Base-by-base conservation (phyloP, 805 yeast species). In the Wickerhamia fluorescens region DNA sequence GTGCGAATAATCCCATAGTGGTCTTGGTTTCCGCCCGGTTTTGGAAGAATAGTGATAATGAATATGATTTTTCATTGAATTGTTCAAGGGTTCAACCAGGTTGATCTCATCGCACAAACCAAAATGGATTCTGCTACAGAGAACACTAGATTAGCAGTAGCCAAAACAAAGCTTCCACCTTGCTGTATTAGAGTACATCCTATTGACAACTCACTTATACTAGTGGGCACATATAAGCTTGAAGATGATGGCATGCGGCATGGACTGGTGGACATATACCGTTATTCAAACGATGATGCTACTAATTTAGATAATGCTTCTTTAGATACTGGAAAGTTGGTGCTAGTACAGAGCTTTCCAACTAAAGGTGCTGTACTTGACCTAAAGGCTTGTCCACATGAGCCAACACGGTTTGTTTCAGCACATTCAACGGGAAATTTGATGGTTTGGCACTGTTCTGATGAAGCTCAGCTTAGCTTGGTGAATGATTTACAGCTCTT, bases 381-480 rank as follows among this genome's bases (percentile, higher is more conserved):
- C 48, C 41, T 89, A 24, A 83, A 85, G 40, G 54, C 83, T 30
- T 64, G 68, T 15, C 84, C 87, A 0, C 59, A 57, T 25, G 75
- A 78, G 38, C 48, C 56, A 7, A 36, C 59, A 4, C 23, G 68
- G 6, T 41, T 85, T 4, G 65, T 68, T 2, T 67, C 84, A 2
- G 87, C 78, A 0, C 95, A 88, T 47, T 84, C 95, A 0, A 81
- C 86, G 0, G 97, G 97, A 2, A 68, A 70, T 33, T 38, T 89
- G 3, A 58, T 58, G 16, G 34, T 81, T 6, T 92, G 96, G 96
- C 38, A 35, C 18, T 44, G 41, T 26, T 12, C 16, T n/a, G 29
- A 21, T 9, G 35, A 37, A 51, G 51, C 28, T 13, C 29, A 45
- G 14, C 35, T 53, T 20, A 27, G 14, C 13, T 26, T 30, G 19